phyloP scores from a whole-genome alignment of 139 green algal species.

The Bryopsis sp. region DNA sequence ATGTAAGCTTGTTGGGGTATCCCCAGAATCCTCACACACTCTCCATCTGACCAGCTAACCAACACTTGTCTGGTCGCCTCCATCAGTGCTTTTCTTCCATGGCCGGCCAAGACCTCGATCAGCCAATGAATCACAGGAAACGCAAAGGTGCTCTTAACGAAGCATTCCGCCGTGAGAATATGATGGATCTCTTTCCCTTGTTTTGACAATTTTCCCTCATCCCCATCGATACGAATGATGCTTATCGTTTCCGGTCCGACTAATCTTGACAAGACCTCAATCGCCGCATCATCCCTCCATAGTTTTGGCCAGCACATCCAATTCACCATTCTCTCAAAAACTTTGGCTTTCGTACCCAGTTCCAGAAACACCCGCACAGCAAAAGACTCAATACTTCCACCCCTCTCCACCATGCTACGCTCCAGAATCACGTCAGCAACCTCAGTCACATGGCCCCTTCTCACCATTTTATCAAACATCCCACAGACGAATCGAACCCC shows the following conservation, averaged over 20 bases:
- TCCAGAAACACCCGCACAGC: background rate
- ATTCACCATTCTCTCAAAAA: background rate
- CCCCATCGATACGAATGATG: too few species aligned
- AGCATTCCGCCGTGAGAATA: background rate
- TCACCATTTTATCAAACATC: too few species aligned
- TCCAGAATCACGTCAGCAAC: too few species aligned
- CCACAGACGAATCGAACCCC: too few species aligned
- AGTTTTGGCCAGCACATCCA: background rate
- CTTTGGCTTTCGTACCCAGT: background rate
- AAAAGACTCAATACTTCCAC: too few species aligned
- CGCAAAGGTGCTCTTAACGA: background rate
- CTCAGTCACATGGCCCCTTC: too few species aligned
- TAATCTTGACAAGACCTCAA: background rate
- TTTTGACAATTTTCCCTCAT: background rate
- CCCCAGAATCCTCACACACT: background rate
- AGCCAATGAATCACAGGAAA: background rate
- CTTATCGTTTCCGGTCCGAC: too few species aligned
- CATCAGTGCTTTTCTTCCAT: background rate
- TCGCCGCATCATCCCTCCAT: background rate
- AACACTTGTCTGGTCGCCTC: background rate
- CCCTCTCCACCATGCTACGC: too few species aligned
- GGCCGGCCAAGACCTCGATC: background rate
- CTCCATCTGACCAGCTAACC: background rate
- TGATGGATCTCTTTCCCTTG: background rate
- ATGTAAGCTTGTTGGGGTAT: slow-evolving; percentile 6